Conservation (phyloP, 768 basidiomycete genomes). For the Leccinellum luteum region DNA sequence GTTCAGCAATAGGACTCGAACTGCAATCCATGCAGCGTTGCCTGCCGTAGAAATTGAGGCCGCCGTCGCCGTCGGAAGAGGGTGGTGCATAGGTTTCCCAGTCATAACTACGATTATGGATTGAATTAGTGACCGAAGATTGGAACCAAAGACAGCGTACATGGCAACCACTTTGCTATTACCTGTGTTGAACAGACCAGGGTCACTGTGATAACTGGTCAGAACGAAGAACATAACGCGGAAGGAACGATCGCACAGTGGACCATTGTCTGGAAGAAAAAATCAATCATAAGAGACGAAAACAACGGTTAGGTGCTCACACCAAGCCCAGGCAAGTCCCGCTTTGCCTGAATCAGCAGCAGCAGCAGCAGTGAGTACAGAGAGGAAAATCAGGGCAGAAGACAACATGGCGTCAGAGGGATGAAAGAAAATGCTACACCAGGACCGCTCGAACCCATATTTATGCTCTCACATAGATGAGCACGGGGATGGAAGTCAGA, state of each 20-base stretch:
- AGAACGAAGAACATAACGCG: neutral
- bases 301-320: conserved; percentile 9
- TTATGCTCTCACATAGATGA: neutral
- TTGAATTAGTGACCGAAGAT: neutral
- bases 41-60: conserved; percentile 39
- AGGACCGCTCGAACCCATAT: neutral
- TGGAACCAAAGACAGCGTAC: conserved; percentile 12
- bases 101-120: conserved; percentile 29
- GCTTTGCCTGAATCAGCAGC: conserved; percentile 30
- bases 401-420: conserved; percentile 20
- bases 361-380: conserved; percentile 21
- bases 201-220: conserved; percentile 19
- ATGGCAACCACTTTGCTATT: conserved; percentile 34
- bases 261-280: conserved; percentile 20
- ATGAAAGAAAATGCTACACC: neutral
- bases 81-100: conserved; percentile 36
- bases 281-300: neutral
- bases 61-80: conserved; percentile 36
- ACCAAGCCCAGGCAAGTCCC: conserved; percentile 38
- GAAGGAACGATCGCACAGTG: conserved; percentile 25
- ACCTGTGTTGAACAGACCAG: conserved; percentile 32
- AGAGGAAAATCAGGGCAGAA: conserved; percentile 16
- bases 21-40: conserved; percentile 36
- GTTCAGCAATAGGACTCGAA: conserved; percentile 35
- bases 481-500: neutral